Evolutionary conservation across 148 eudicot species (phyloP), one percentile per base, ranked within the genome.

Genomic region (Camellia japonica): DNA sequence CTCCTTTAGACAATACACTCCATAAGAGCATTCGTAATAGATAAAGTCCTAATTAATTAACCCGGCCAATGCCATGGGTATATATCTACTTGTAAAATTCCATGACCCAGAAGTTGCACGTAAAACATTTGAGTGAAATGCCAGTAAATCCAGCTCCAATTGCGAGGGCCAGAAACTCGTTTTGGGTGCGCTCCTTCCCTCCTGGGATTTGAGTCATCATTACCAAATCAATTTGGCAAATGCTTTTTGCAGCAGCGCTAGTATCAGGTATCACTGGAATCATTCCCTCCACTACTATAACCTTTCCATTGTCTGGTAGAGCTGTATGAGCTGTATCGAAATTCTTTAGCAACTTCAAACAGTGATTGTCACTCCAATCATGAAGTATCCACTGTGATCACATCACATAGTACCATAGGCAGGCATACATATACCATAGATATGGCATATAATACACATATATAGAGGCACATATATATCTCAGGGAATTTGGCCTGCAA

Each of bases 361-460:
- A 85, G 44, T 79, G 41, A n/a, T 82, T 88, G 42, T 87, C 88
- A 41, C 81, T 79, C 91, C 91, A 89, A 56, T 81, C 86, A 54
- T 89, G 91, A 51, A 89, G 85, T 54, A 85, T 83, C 85, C 86
- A 89, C 89, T 85, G 73, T 41, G 38, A 78, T 38, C 47, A 41
- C 16, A 67, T 30, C 49, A 8, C 38, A 55, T 62, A 74, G 5
- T 72, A 69, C 15, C 5, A 14, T 19, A 16, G 18, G 6, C 23
- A 30, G 1, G 38, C 38, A 30, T 30, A 30, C 38, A 30, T 30
- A 30, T 30, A 30, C 38, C 38, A 30, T 30, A 30, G 38, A 30
- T 30, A 30, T 30, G 38, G 38, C 1, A 30, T 58, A 49, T 49
- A 49, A 49, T 49, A 49, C 52, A 0, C 7, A 4, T 49, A 49